A percentile compares a stretch with the other conserved stretches of the same genome.
Conservation (phyloP, 306 rosid species). For the Abrus precatorius region DNA sequence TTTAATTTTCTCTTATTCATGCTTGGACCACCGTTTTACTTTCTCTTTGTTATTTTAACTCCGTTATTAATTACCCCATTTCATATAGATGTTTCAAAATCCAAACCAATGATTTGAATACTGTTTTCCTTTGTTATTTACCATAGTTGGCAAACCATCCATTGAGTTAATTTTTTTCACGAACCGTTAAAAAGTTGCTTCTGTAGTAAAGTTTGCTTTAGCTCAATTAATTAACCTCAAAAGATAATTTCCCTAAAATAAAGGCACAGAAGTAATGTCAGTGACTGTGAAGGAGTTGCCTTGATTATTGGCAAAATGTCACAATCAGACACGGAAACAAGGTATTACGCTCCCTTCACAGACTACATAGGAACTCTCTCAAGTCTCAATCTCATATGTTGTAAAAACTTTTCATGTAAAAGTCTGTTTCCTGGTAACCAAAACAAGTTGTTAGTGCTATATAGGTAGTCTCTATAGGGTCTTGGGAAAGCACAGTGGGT, state of each 20-base stretch:
- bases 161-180: constrained; percentile 23
- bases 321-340: constrained; percentile 46
- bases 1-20: constrained; percentile 44
- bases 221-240: not conserved
- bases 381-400: constrained; percentile 50
- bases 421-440: constrained; percentile 24
- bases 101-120: constrained; percentile 37
- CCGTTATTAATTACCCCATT: constrained; percentile 5
- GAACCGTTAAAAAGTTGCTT: not conserved
- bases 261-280: constrained; percentile 34
- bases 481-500: constrained; percentile 39
- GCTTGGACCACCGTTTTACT: constrained; percentile 64
- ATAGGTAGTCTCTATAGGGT: not conserved
- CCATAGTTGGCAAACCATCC: constrained; percentile 4
- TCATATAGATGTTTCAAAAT: not conserved
- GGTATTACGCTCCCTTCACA: constrained; percentile 42
- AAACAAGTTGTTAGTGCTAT: not conserved
- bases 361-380: constrained; percentile 29
- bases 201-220: not conserved
- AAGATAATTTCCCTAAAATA: constrained; percentile 20
- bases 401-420: constrained; percentile 43
- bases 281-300: constrained; percentile 31
- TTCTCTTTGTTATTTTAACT: constrained; percentile 22
- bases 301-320: constrained; percentile 43
- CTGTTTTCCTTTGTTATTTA: constrained; percentile 36